Evolutionary conservation across 2,329 filamentous ascomycete species (phyloP).

Genomic region (Alternaria arborescens): DNA sequence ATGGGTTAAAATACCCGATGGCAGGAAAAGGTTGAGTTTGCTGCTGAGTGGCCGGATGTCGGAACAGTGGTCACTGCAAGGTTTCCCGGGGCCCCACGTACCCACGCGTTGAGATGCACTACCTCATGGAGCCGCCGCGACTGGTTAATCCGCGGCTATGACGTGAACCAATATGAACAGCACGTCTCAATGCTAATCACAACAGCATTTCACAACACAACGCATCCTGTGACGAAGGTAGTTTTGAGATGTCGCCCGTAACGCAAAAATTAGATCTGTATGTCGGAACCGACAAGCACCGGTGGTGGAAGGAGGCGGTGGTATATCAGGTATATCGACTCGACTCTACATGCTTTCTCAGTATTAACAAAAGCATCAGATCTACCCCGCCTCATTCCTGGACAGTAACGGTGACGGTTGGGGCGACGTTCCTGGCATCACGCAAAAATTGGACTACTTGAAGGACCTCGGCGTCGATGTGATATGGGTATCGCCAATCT

Average conservation of each 20-base stretch:
- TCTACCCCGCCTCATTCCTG: slow-evolving; percentile 68
- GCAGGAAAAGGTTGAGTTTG: neutral
- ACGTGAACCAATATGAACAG: slow-evolving; percentile 9
- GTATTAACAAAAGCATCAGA: slow-evolving; percentile 33
- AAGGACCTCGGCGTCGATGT: slow-evolving; percentile 57
- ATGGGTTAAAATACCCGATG: neutral
- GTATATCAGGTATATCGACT: slow-evolving; percentile 60
- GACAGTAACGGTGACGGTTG: slow-evolving; percentile 65
- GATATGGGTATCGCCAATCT: slow-evolving; percentile 54
- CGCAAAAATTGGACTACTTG: slow-evolving; percentile 64
- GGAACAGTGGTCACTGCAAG: neutral
- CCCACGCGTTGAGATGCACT: slow-evolving; percentile 11
- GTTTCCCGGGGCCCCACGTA: slow-evolving; percentile 1
- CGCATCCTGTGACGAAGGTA: neutral
- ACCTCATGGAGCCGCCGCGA: slow-evolving; percentile 2
- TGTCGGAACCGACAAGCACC: slow-evolving; percentile 45
- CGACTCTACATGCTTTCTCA: neutral
- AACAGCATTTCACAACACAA: neutral
- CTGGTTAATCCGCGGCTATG: slow-evolving; percentile 10
- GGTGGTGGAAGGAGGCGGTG: slow-evolving; percentile 69
- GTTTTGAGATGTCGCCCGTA: slow-evolving; percentile 10
- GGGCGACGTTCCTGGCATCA: slow-evolving; percentile 66
- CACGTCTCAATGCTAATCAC: neutral
- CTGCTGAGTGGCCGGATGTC: slow-evolving; percentile 9
- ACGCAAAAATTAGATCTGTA: slow-evolving; percentile 33